Evolutionary conservation across 1,139 yeast genomes (phyloP).

Genomic region (Candida sp.): DNA sequence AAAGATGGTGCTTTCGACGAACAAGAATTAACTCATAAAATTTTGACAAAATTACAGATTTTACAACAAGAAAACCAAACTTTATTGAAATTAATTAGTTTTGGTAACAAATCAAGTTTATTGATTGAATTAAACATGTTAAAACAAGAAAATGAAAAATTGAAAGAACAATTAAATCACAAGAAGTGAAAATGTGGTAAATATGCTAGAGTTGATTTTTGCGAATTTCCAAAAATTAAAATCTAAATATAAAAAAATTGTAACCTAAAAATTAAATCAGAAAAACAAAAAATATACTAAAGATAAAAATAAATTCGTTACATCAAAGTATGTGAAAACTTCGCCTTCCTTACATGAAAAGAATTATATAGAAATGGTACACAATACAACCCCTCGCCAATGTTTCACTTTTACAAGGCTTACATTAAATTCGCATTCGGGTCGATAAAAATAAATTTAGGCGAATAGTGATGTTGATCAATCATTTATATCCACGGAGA

Average conservation of each 20-base stretch:
- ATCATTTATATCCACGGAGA: no score
- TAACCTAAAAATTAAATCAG: not conserved
- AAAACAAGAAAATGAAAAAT: constrained; percentile 20
- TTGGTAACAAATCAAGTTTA: constrained; percentile 68
- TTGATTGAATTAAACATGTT: constrained; percentile 66
- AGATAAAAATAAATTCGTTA: no score
- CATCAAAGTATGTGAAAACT: not conserved
- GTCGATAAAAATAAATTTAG: no score
- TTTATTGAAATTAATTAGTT: constrained; percentile 66
- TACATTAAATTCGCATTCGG: no score
- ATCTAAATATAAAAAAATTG: not conserved
- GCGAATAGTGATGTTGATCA: no score
- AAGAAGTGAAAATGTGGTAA: no score
- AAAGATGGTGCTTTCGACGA: constrained; percentile 62
- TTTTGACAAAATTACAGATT: constrained; percentile 58
- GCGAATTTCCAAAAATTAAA: not conserved
- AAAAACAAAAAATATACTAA: not conserved
- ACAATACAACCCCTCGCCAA: no score
- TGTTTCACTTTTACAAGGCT: no score
- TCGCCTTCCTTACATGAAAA: not conserved
- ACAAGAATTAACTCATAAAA: constrained; percentile 74
- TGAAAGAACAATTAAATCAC: constrained; percentile 11
- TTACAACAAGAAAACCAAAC: constrained; percentile 70
- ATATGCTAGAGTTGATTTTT: not conserved
- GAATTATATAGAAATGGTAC: no score